Conservation (phyloP, 2,329 filamentous ascomycete genomes). For the Xylariaceae sp. region DNA sequence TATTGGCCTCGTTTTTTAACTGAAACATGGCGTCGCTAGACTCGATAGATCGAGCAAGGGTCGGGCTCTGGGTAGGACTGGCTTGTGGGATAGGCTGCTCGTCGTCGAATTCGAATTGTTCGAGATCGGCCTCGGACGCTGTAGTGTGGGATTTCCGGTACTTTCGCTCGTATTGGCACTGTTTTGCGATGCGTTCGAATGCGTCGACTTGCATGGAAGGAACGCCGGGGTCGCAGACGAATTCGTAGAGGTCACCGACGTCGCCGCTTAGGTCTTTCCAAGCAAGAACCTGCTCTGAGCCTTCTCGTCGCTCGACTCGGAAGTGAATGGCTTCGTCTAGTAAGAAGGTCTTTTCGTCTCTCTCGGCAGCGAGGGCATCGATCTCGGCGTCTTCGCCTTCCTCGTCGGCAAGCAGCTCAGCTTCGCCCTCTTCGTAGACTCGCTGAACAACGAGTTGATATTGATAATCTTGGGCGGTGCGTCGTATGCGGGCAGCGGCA, state of each 20-base stretch:
- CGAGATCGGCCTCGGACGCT: constrained; percentile 75
- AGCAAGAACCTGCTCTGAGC: constrained; percentile 80
- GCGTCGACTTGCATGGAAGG: constrained; percentile 67
- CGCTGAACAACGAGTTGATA: constrained; percentile 96
- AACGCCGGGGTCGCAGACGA: constrained; percentile 80
- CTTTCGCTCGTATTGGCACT: constrained; percentile 98
- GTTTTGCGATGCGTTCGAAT: constrained; percentile 77
- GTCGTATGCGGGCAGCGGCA: constrained; percentile 84
- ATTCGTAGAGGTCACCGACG: constrained; percentile 92
- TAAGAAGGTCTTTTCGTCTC: constrained; percentile 95
- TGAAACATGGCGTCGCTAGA: constrained; percentile 54
- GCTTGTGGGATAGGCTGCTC: constrained; percentile 62
- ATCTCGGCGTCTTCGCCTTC: constrained; percentile 76
- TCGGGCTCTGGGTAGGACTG: constrained; percentile 58
- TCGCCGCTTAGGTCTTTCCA: constrained; percentile 96
- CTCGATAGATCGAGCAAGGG: constrained; percentile 51
- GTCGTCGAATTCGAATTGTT: constrained; percentile 74
- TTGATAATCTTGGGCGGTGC: constrained; percentile 91
- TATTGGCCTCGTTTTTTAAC: constrained; percentile 45
- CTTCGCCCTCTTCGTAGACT: constrained; percentile 96
- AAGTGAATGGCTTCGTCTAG: constrained; percentile 91
- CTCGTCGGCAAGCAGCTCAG: constrained; percentile 84
- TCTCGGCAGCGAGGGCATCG: constrained; percentile 71
- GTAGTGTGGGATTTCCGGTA: constrained; percentile 75
- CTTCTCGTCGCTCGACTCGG: constrained; percentile 74